A percentile compares a stretch with the other conserved stretches of the same genome.
These are phyloP conservation scores for Hansfordia pulvinata DNA, from an alignment of 2,329 filamentous ascomycete species.

Conservation along the genomic window DNA sequence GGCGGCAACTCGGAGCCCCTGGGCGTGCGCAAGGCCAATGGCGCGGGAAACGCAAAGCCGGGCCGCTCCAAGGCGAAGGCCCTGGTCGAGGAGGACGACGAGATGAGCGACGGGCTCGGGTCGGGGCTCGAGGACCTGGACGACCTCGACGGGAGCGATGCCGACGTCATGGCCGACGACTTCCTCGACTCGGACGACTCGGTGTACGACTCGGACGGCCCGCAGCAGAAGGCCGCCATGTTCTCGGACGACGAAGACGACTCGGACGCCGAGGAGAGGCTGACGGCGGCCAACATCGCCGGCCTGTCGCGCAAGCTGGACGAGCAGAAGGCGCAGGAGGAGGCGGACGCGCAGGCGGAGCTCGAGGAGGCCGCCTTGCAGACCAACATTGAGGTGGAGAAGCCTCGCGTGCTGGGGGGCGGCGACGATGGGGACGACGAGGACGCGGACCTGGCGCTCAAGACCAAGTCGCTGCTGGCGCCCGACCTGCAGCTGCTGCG, in stretches of 20 bases:
- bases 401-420: slow-evolving; percentile 53
- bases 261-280: slow-evolving; percentile 74
- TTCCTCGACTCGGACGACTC: slow-evolving; percentile 49
- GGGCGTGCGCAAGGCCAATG: slow-evolving; percentile 12
- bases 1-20: no score
- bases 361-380: slow-evolving; percentile 75
- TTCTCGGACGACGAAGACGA: slow-evolving; percentile 94
- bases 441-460: slow-evolving; percentile 43
- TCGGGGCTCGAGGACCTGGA: slow-evolving; percentile 25
- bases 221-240: slow-evolving; percentile 47
- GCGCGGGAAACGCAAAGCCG: slow-evolving; percentile 9
- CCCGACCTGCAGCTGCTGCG: slow-evolving; percentile 85
- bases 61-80: slow-evolving; percentile 18
- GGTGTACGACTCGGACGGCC: slow-evolving; percentile 60
- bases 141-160: slow-evolving; percentile 18
- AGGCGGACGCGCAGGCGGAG: slow-evolving; percentile 72
- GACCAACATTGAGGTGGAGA: slow-evolving; percentile 81
- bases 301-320: slow-evolving; percentile 81
- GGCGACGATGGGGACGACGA: slow-evolving; percentile 43
- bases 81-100: slow-evolving; percentile 30
- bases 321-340: slow-evolving; percentile 60
- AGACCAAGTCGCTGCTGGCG: slow-evolving; percentile 53
- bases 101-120: slow-evolving; percentile 30
- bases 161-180: slow-evolving; percentile 35
- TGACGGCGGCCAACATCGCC: slow-evolving; percentile 93